Evolutionary conservation across 148 eudicot species (phyloP).

Genomic region (Rhododendron molle): DNA sequence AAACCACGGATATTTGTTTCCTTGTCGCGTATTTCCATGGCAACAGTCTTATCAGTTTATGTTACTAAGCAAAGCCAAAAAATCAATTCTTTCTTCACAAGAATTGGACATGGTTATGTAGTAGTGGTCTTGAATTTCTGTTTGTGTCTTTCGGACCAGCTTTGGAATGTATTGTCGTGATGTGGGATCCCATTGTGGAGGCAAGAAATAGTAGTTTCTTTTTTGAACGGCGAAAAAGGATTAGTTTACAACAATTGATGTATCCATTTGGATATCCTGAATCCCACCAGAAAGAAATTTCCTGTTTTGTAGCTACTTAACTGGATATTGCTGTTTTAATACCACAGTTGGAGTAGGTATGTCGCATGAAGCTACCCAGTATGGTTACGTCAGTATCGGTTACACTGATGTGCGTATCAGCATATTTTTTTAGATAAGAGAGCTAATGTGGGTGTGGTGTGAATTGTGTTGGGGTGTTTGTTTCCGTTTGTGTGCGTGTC

Average conservation of each 20-base stretch:
- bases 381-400: background rate
- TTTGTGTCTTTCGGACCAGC: background rate
- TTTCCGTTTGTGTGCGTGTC: background rate
- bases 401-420: background rate
- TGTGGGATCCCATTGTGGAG: background rate
- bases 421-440: background rate
- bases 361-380: background rate
- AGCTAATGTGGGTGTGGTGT: background rate
- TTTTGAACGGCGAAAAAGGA: background rate
- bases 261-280: background rate
- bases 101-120: background rate
- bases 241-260: background rate
- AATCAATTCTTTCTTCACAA: background rate
- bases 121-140: background rate
- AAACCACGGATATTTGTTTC: background rate
- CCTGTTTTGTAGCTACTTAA: background rate
- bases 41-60: background rate
- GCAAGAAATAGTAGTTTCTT: background rate
- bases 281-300: background rate
- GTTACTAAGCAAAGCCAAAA: background rate
- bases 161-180: background rate
- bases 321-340: background rate
- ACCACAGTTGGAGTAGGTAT: background rate
- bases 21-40: background rate
- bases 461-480: background rate